These are phyloP conservation scores for Bipolaris sorokiniana DNA, from an alignment of 2,329 filamentous ascomycete species.

Conservation along the genomic window DNA sequence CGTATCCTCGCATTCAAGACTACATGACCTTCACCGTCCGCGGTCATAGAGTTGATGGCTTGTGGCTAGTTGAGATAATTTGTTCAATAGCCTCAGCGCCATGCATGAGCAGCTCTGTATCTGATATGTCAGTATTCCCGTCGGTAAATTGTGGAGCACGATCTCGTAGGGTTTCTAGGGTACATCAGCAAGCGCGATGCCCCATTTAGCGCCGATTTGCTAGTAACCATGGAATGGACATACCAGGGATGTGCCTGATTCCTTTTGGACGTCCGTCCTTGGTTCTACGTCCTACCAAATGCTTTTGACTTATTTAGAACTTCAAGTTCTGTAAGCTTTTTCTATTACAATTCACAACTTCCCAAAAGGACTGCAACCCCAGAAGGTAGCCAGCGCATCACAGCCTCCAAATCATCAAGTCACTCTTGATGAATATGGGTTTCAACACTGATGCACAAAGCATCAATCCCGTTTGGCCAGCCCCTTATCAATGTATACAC, in stretches of 20 bases:
- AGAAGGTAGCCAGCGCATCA: neutral
- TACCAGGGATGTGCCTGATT: neutral
- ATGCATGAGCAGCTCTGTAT: neutral
- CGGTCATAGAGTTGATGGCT: neutral
- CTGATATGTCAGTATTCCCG: neutral
- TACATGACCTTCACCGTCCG: too few relatives aligned
- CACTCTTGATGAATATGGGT: neutral
- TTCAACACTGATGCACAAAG: neutral
- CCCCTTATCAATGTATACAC: neutral
- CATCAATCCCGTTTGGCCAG: too few relatives aligned
- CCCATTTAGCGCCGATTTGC: neutral
- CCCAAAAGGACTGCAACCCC: too few relatives aligned
- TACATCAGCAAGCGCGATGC: conserved; percentile 13
- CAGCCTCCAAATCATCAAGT: too few relatives aligned
- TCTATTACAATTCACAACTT: neutral
- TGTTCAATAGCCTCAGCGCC: too few relatives aligned
- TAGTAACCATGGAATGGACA: neutral
- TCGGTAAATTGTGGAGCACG: conserved; percentile 11
- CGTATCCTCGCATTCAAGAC: conserved; percentile 6
- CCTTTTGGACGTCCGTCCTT: neutral
- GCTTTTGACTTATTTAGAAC: neutral
- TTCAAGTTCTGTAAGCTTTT: neutral
- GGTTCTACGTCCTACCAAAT: neutral
- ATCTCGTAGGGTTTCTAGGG: conserved; percentile 19
- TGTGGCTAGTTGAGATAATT: neutral